Percentiles rank a stretch among this genome's conserved stretches.
phyloP scores from a whole-genome alignment of 306 rosid species.

The peach (Prunus persica) region DNA sequence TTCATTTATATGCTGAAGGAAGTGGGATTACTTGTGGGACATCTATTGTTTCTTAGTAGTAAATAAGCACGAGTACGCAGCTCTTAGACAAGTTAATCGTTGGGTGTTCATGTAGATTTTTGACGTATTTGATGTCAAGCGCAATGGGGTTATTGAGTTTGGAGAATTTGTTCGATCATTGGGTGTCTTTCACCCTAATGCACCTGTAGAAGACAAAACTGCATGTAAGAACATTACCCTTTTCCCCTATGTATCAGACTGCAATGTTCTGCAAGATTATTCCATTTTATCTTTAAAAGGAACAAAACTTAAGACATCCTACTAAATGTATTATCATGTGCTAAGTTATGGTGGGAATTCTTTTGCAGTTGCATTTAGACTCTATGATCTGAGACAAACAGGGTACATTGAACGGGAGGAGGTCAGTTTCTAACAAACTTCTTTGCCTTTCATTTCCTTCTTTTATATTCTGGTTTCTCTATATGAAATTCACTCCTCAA shows the following conservation, averaged over 20 bases:
- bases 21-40: conserved; percentile 1
- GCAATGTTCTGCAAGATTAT: not conserved
- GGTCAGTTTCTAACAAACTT: conserved; percentile 36
- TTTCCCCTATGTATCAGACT: not conserved
- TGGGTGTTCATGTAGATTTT: conserved; percentile 53
- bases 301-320: not conserved
- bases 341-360: conserved; percentile 22
- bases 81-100: not conserved
- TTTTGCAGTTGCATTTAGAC: conserved; percentile 82
- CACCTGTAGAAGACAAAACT: conserved; percentile 65
- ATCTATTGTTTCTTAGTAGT: not conserved
- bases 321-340: conserved; percentile 9
- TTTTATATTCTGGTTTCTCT: not conserved
- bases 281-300: not conserved
- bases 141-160: conserved; percentile 79
- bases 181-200: conserved; percentile 76
- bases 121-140: conserved; percentile 73
- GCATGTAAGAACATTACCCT: conserved; percentile 44
- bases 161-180: conserved; percentile 85
- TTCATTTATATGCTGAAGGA: not conserved
- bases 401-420: conserved; percentile 81
- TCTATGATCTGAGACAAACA: conserved; percentile 78
- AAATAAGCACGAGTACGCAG: not conserved
- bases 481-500: not conserved
- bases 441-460: not conserved